phyloP scores from a whole-genome alignment of 2,329 filamentous ascomycete species.

The Ophiosphaerella korrae region DNA sequence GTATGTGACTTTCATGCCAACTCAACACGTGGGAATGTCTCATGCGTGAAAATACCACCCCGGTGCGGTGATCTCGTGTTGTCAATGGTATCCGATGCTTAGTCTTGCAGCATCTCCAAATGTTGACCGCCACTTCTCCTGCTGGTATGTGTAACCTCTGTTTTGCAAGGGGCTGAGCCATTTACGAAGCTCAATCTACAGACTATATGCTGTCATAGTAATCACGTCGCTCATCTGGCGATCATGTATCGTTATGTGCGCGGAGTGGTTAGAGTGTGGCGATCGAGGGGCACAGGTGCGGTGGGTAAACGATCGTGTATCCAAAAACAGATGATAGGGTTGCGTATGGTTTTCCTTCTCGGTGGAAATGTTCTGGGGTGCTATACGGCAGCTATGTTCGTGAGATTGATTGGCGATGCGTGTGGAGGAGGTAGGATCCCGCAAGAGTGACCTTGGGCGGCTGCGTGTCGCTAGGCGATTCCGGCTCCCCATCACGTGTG shows the following conservation, averaged over 20 bases:
- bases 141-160: too few species aligned
- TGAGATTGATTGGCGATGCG: neutral
- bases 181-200: too few species aligned
- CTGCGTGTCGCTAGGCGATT: conserved; percentile 20
- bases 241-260: neutral
- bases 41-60: too few species aligned
- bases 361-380: neutral
- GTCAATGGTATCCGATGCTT: too few species aligned
- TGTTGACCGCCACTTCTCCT: too few species aligned
- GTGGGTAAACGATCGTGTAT: conserved; percentile 9
- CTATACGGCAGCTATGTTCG: neutral
- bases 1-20: neutral
- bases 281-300: conserved; percentile 28
- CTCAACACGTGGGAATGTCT: too few species aligned
- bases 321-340: neutral
- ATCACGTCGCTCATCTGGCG: neutral
- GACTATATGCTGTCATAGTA: neutral
- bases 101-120: too few species aligned
- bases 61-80: too few species aligned
- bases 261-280: conserved; percentile 9
- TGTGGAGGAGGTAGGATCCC: conserved; percentile 11
- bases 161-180: too few species aligned
- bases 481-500: conserved; percentile 20
- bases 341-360: neutral
- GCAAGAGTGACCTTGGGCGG: conserved; percentile 14